Conservation (phyloP, 2,329 filamentous ascomycete genomes). For the Cadophora sp. region DNA sequence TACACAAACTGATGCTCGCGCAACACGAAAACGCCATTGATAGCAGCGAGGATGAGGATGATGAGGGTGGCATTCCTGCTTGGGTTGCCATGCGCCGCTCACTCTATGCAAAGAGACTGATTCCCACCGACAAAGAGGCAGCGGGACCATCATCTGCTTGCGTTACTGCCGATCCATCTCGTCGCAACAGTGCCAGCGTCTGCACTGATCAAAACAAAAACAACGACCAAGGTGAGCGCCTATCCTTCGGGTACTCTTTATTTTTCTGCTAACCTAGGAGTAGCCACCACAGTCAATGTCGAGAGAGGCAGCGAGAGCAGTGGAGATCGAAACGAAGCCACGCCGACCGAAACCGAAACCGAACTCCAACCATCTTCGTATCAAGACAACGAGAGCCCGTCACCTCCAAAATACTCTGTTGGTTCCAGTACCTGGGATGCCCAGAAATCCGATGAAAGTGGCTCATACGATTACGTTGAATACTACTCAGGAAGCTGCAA, state of each 20-base stretch:
- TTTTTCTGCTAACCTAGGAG: background rate
- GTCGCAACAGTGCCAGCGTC: background rate
- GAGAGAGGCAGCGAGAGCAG: constrained; percentile 6
- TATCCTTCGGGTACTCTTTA: background rate
- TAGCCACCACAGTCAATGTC: background rate
- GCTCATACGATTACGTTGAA: constrained; percentile 1
- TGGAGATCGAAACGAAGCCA: background rate
- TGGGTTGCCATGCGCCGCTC: constrained; percentile 11
- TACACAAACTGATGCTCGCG: constrained; percentile 10
- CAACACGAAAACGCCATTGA: constrained; percentile 17
- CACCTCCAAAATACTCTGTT: background rate
- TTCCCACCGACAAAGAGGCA: background rate
- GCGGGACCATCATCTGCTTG: background rate
- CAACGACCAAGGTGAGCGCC: background rate
- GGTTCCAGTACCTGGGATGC: background rate
- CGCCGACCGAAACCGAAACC: background rate
- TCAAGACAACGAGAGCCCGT: background rate
- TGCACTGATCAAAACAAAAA: background rate
- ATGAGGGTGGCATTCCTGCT: constrained; percentile 10
- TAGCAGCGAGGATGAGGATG: constrained; percentile 11
- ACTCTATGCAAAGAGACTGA: background rate
- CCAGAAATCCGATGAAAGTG: background rate
- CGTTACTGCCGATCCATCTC: background rate
- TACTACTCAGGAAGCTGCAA: constrained; percentile 6
- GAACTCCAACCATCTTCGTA: background rate